Evolutionary conservation across 257 asterid genomes (phyloP).

Genomic region (Primulina huaijiensis): DNA sequence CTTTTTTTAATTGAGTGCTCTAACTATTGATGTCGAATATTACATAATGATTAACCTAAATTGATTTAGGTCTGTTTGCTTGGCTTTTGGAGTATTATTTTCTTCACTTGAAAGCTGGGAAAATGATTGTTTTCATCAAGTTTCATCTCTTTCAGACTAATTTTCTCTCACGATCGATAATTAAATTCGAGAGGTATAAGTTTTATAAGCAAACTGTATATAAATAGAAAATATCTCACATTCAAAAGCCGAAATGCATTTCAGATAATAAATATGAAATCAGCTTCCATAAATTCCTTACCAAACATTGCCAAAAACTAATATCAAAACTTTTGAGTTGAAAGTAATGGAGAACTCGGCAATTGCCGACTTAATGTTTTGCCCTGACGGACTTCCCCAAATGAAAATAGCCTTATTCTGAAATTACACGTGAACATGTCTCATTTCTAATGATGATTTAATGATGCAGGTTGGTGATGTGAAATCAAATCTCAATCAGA

Average conservation of each 20-base stretch:
- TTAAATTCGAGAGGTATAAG: too few species aligned
- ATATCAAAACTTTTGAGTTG: too few species aligned
- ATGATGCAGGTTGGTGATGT: constrained; percentile 64
- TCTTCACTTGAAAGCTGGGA: neutral
- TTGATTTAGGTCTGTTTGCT: neutral
- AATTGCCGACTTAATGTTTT: constrained; percentile 13
- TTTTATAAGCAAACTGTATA: neutral
- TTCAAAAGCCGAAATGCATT: too few species aligned
- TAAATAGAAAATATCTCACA: neutral
- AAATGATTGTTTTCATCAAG: neutral
- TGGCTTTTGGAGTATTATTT: neutral
- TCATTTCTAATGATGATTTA: constrained; percentile 17
- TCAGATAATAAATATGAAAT: too few species aligned
- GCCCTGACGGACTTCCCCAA: constrained; percentile 7
- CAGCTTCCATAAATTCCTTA: neutral
- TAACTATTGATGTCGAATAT: neutral
- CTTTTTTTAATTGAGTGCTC: neutral
- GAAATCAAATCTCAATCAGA: constrained; percentile 59
- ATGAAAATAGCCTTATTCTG: constrained; percentile 10
- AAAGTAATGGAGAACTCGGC: neutral
- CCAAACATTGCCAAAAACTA: neutral
- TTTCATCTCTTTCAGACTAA: neutral
- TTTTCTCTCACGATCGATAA: neutral
- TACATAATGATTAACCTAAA: neutral
- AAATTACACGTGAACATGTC: constrained; percentile 2